Evolutionary conservation across 352 stramenopile genomes (phyloP).

Genomic region (Thalassiosira delicatula): DNA sequence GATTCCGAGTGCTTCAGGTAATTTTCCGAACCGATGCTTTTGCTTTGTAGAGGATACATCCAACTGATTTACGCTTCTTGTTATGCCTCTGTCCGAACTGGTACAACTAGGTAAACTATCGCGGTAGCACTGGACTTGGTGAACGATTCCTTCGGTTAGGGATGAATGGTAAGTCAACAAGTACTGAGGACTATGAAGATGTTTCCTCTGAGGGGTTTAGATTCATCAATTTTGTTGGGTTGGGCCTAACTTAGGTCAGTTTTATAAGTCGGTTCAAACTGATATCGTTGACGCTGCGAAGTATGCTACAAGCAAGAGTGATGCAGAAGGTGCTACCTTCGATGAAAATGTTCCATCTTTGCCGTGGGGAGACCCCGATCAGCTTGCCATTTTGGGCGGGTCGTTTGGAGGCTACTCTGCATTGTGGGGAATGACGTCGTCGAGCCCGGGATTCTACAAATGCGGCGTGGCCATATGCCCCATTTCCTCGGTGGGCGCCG

Average conservation of each 20-base stretch:
- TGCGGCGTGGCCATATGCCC: conserved; percentile 38
- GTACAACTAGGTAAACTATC: conserved; percentile 47
- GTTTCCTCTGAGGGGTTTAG: too few relatives aligned
- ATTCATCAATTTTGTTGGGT: too few relatives aligned
- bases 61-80: too few relatives aligned
- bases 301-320: conserved; percentile 4
- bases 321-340: not conserved
- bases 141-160: conserved; percentile 24
- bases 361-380: conserved; percentile 14
- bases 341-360: not conserved
- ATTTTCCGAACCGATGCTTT: too few relatives aligned
- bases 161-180: conserved; percentile 35
- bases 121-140: conserved; percentile 40
- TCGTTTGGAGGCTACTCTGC: conserved; percentile 46
- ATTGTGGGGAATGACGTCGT: conserved; percentile 29
- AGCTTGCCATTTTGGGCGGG: conserved; percentile 25
- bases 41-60: too few relatives aligned
- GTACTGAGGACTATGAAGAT: too few relatives aligned
- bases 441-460: conserved; percentile 29
- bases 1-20: too few relatives aligned
- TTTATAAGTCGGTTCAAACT: conserved; percentile 33
- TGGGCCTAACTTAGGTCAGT: too few relatives aligned
- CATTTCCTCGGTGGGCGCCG: conserved; percentile 33
- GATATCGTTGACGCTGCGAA: conserved; percentile 34
- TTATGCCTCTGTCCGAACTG: conserved; percentile 8